Evolutionary conservation across 2,329 filamentous ascomycete species (phyloP).

Genomic region (Apiospora rasikravindrae): DNA sequence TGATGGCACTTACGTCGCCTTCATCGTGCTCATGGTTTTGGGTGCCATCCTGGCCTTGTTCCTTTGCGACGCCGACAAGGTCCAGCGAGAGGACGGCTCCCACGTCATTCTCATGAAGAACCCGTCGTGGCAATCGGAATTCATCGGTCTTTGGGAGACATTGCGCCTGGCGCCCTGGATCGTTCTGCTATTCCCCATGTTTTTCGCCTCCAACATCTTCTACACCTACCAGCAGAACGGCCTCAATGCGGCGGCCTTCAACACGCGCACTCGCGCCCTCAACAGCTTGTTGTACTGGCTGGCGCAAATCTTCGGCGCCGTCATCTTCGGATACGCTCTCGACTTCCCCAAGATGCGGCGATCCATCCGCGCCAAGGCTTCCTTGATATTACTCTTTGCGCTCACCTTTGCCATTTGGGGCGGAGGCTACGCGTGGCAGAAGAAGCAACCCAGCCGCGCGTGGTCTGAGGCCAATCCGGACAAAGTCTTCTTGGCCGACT

Average conservation of each 20-base stretch:
- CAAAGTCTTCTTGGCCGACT: conserved; percentile 51
- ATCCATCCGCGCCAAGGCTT: conserved; percentile 65
- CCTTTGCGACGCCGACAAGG: conserved; percentile 67
- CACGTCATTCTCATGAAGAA: conserved; percentile 77
- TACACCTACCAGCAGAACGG: conserved; percentile 79
- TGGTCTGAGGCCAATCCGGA: conserved; percentile 27
- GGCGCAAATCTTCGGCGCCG: conserved; percentile 74
- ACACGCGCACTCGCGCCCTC: conserved; percentile 71
- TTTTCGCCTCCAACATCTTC: conserved; percentile 81
- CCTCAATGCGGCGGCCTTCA: conserved; percentile 72
- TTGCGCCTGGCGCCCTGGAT: conserved; percentile 70
- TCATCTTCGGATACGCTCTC: conserved; percentile 68
- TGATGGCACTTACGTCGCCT: conserved; percentile 77
- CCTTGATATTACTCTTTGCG: conserved; percentile 62
- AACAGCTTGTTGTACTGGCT: conserved; percentile 76
- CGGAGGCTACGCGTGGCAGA: conserved; percentile 75
- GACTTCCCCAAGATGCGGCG: conserved; percentile 64
- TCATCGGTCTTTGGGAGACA: conserved; percentile 70
- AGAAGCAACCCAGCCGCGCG: conserved; percentile 53
- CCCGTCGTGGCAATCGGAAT: conserved; percentile 74
- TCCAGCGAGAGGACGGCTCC: conserved; percentile 73
- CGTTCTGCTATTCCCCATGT: conserved; percentile 77
- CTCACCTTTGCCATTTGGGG: conserved; percentile 76
- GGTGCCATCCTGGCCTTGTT: conserved; percentile 67
- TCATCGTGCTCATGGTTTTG: conserved; percentile 72